phyloP scores from a whole-genome alignment of 257 asterid species.

The Cordia subcordata region DNA sequence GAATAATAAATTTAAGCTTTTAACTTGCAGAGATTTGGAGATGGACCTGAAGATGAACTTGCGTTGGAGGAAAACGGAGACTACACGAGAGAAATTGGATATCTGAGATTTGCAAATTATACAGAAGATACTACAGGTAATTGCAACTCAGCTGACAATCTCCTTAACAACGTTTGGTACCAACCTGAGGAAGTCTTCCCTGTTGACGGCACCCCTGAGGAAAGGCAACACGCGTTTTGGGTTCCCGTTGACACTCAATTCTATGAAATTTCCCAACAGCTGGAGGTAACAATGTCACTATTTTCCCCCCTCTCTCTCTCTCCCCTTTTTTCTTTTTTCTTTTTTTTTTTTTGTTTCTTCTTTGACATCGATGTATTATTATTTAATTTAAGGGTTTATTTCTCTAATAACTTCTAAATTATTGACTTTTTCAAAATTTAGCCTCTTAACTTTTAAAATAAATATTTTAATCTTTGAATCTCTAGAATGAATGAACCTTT shows the following conservation, averaged over 20 bases:
- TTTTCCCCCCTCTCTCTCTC: too few species aligned
- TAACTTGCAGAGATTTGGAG: conserved; percentile 45
- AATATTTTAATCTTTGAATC: too few species aligned
- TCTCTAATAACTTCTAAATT: too few species aligned
- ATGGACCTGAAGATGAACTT: conserved; percentile 38
- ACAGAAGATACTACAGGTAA: conserved; percentile 8
- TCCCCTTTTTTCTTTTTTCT: too few species aligned
- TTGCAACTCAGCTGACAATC: conserved; percentile 22
- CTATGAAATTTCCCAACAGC: conserved; percentile 11
- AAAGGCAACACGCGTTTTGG: conserved; percentile 50
- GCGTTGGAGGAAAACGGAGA: conserved; percentile 51
- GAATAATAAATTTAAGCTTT: neutral
- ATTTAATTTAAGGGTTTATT: too few species aligned
- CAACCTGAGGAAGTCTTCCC: conserved; percentile 58
- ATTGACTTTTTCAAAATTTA: too few species aligned
- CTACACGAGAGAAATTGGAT: conserved; percentile 43
- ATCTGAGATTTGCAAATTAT: conserved; percentile 27
- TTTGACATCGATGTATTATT: too few species aligned
- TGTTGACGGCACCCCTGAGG: conserved; percentile 43
- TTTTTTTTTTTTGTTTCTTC: too few species aligned
- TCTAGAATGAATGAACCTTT: too few species aligned
- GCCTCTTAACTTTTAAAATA: too few species aligned
- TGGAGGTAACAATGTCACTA: conserved; percentile 25
- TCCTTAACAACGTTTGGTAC: conserved; percentile 49
- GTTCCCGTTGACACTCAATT: conserved; percentile 35